phyloP scores from a whole-genome alignment of 2,329 filamentous ascomycete genomes.

The Colletotrichum navitas region DNA sequence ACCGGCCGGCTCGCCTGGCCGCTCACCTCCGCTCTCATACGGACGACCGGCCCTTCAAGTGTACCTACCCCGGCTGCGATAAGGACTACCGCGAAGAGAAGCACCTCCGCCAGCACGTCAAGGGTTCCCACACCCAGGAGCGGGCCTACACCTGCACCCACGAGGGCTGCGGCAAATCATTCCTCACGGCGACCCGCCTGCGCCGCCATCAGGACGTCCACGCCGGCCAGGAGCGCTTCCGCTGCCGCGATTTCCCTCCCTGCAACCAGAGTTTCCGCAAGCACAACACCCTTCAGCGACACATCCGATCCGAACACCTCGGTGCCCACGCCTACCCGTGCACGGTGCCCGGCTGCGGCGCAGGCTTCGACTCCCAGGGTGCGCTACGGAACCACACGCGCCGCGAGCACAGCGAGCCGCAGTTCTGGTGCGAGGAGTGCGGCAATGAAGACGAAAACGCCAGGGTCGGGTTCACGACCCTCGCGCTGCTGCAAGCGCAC shows the following conservation, averaged over 20 bases:
- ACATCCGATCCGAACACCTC: slow-evolving; percentile 83
- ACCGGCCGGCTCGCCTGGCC: slow-evolving; percentile 83
- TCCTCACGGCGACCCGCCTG: slow-evolving; percentile 83
- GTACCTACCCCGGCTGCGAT: slow-evolving; percentile 76
- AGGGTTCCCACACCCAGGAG: slow-evolving; percentile 81
- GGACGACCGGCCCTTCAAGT: slow-evolving; percentile 84
- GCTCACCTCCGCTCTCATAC: slow-evolving; percentile 88
- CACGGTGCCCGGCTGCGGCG: slow-evolving; percentile 69
- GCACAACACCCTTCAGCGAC: slow-evolving; percentile 85
- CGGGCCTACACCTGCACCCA: slow-evolving; percentile 78
- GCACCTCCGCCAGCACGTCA: slow-evolving; percentile 87
- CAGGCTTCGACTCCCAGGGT: slow-evolving; percentile 79
- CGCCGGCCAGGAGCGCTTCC: slow-evolving; percentile 79
- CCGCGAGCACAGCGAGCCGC: slow-evolving; percentile 75
- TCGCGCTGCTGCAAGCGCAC: slow-evolving; percentile 78
- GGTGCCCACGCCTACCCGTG: slow-evolving; percentile 80
- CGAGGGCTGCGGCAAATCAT: slow-evolving; percentile 81
- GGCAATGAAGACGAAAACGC: slow-evolving; percentile 55
- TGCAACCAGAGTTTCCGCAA: slow-evolving; percentile 89
- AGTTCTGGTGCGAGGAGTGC: slow-evolving; percentile 85
- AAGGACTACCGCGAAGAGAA: slow-evolving; percentile 90
- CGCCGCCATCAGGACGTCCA: slow-evolving; percentile 84
- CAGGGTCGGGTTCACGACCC: slow-evolving; percentile 76
- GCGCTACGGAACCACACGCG: slow-evolving; percentile 79
- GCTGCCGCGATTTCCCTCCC: slow-evolving; percentile 76